A percentile compares a stretch with the other conserved stretches of the same genome.
These are phyloP conservation scores for Nakaseomyces uthaithaninus DNA, from an alignment of 1,139 yeast genomes.

Conservation along the genomic window DNA sequence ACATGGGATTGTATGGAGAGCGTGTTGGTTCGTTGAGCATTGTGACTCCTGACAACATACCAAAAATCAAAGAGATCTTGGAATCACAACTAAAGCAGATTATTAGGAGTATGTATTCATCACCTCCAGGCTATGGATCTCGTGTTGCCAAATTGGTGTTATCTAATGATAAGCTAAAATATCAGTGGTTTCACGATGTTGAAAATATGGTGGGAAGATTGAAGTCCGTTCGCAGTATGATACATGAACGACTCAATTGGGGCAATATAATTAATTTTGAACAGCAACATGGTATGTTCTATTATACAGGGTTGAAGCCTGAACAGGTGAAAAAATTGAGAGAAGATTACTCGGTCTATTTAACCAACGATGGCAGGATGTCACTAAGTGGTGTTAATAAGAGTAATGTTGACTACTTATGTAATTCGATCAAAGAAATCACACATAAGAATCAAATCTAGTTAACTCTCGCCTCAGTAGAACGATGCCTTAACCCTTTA, in stretches of 20 bases:
- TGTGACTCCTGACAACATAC: conserved; percentile 36
- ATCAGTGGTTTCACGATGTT: conserved; percentile 75
- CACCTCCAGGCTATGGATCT: conserved; percentile 93
- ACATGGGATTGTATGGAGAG: conserved; percentile 95
- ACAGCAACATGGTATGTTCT: conserved; percentile 90
- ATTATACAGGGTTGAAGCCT: conserved; percentile 72
- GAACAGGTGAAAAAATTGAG: conserved; percentile 65
- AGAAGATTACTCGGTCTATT: conserved; percentile 67
- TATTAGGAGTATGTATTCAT: conserved; percentile 81
- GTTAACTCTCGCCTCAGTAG: no score
- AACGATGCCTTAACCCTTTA: no score
- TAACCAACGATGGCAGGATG: conserved; percentile 84
- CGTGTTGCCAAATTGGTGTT: conserved; percentile 75
- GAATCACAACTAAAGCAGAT: conserved; percentile 67
- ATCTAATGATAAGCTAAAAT: conserved; percentile 50
- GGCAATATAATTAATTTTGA: conserved; percentile 56
- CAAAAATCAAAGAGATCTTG: conserved; percentile 35
- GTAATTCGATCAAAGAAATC: conserved; percentile 21
- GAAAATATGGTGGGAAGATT: conserved; percentile 70
- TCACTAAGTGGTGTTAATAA: conserved; percentile 86
- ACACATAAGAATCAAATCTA: no score
- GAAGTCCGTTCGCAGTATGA: conserved; percentile 54
- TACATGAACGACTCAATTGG: conserved; percentile 61
- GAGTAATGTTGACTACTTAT: conserved; percentile 58
- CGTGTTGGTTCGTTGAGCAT: conserved; percentile 74